A percentile compares a stretch with the other conserved stretches of the same genome.
These are phyloP conservation scores for Cyberlindnera petersonii DNA, from an alignment of 805 yeast genomes.

Conservation along the genomic window DNA sequence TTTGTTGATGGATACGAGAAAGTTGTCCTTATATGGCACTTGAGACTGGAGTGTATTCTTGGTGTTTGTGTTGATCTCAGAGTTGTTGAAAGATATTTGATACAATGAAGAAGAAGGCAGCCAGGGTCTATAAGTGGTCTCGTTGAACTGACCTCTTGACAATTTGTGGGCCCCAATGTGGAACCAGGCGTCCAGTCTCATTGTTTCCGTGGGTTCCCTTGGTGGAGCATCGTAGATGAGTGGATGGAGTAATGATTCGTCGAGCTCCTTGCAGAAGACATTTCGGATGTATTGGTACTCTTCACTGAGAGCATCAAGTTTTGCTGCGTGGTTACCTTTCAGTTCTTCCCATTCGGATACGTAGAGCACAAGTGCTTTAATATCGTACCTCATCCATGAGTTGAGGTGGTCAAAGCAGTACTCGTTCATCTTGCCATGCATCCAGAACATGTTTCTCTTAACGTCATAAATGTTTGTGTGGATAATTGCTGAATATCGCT, in stretches of 20 bases:
- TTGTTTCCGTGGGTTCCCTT: conserved; percentile 8
- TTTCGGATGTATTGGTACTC: conserved; percentile 18
- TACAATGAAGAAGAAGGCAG: conserved; percentile 14
- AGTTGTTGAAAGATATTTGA: conserved; percentile 17
- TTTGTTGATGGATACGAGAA: conserved; percentile 23
- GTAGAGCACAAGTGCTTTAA: conserved; percentile 33
- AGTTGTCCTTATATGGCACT: conserved; percentile 19
- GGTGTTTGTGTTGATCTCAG: background rate
- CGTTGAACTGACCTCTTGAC: conserved; percentile 28
- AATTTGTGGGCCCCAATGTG: conserved; percentile 25
- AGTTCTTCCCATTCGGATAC: conserved; percentile 16
- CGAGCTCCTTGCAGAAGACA: conserved; percentile 26
- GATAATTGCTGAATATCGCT: conserved; percentile 56
- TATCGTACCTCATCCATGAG: conserved; percentile 31
- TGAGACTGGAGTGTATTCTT: background rate
- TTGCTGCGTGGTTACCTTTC: conserved; percentile 4
- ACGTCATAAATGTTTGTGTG: conserved; percentile 44
- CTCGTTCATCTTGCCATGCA: conserved; percentile 35
- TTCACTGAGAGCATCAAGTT: conserved; percentile 9
- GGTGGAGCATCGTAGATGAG: conserved; percentile 22
- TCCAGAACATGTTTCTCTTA: conserved; percentile 38
- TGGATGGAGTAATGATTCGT: conserved; percentile 25
- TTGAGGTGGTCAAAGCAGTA: conserved; percentile 35
- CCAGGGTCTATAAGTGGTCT: conserved; percentile 23
- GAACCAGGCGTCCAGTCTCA: conserved; percentile 25